phyloP scores from a whole-genome alignment of 176 grass and related monocot genomes.

The Cenchrus americanus region DNA sequence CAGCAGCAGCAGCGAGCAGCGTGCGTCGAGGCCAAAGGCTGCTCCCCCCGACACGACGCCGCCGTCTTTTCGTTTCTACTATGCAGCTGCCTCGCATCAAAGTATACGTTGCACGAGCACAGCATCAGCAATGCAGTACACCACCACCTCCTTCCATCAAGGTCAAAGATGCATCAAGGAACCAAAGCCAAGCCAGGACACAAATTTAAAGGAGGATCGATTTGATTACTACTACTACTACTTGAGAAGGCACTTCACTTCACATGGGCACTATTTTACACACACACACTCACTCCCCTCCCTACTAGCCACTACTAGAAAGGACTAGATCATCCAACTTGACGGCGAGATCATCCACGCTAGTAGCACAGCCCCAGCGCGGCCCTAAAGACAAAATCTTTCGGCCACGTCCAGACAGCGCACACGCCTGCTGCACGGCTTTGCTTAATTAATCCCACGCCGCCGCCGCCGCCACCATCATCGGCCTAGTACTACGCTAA shows the following conservation, averaged over 20 bases:
- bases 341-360: constrained; percentile 26
- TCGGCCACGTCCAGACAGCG: constrained; percentile 24
- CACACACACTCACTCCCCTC: too few relatives aligned
- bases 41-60: constrained; percentile 30
- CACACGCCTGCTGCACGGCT: not conserved
- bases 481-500: constrained; percentile 14
- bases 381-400: constrained; percentile 43
- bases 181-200: too few relatives aligned
- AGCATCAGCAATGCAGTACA: too few relatives aligned
- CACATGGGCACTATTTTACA: constrained; percentile 37
- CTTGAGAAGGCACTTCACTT: not conserved
- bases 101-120: too few relatives aligned
- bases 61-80: constrained; percentile 37
- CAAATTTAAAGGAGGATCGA: not conserved
- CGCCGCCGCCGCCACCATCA: not conserved
- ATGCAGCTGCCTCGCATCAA: not conserved
- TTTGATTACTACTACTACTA: not conserved
- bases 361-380: not conserved
- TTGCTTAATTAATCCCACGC: constrained; percentile 11
- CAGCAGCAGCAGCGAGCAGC: too few relatives aligned
- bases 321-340: not conserved
- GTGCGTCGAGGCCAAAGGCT: not conserved
- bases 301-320: not conserved
- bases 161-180: too few relatives aligned
- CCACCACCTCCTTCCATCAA: too few relatives aligned